Evolutionary conservation across 805 yeast genomes (phyloP).

Genomic region (Debaryomyces hansenii): DNA sequence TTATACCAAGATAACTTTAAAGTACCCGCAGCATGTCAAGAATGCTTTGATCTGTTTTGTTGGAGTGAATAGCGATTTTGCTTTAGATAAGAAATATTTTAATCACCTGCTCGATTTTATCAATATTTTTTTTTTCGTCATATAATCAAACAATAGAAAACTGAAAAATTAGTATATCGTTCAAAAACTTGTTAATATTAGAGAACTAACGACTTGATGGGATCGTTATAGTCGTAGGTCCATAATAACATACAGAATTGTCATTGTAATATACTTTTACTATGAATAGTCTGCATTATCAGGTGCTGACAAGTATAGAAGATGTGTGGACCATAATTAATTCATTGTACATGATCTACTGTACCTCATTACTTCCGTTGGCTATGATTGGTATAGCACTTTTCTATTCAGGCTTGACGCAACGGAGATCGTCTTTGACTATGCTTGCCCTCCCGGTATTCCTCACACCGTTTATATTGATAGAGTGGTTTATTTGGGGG

Average conservation of each 20-base stretch:
- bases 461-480: constrained; percentile 27
- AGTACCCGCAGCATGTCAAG: constrained; percentile 15
- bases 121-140: background rate
- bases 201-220: background rate
- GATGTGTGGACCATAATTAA: constrained; percentile 14
- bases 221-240: background rate
- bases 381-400: constrained; percentile 36
- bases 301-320: too few species aligned
- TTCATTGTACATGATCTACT: constrained; percentile 36
- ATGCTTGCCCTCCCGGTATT: constrained; percentile 38
- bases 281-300: too few species aligned
- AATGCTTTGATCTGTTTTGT: constrained; percentile 19
- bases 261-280: too few species aligned
- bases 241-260: too few species aligned
- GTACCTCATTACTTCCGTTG: constrained; percentile 31
- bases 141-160: background rate
- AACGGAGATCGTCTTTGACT: constrained; percentile 40
- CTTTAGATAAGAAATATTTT: background rate
- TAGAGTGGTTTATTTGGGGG: constrained; percentile 48
- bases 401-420: constrained; percentile 45
- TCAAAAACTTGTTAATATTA: background rate
- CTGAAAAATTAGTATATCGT: too few species aligned
- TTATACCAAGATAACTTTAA: constrained; percentile 1
- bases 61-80: constrained; percentile 8
- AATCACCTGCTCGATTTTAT: background rate